phyloP scores from a whole-genome alignment of 108 stramenopile genomes.

The Fragilariopsis cylindrus region DNA sequence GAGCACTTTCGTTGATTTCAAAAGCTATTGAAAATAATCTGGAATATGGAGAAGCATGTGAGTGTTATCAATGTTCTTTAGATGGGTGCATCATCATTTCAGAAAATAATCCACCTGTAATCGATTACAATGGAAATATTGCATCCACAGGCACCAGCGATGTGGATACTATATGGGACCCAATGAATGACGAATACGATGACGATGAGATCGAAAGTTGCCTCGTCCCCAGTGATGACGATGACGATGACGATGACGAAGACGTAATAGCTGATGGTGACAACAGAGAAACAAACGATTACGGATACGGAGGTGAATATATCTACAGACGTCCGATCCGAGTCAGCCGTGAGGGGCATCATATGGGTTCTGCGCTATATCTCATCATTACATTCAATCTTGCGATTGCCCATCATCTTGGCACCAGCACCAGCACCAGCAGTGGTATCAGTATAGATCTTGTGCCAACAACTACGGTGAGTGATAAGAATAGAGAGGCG shows the following conservation, averaged over 20 bases:
- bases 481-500: no score
- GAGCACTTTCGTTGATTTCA: not conserved
- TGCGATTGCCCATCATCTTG: constrained; percentile 32
- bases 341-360: constrained; percentile 16
- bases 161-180: no score
- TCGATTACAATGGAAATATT: no score
- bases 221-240: no score
- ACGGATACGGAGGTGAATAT: constrained; percentile 16
- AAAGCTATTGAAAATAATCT: not conserved
- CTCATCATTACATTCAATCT: constrained; percentile 35
- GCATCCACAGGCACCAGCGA: no score
- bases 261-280: no score
- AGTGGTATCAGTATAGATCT: no score
- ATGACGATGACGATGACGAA: no score
- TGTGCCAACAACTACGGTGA: no score
- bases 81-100: constrained; percentile 7
- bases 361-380: constrained; percentile 27
- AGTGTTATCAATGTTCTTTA: constrained; percentile 1
- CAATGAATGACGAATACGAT: no score
- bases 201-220: no score
- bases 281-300: no score
- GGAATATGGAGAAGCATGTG: not conserved
- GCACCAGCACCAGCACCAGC: not conserved
- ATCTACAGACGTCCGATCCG: constrained; percentile 32
- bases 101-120: not conserved